Conservation (phyloP, 1,284 basidiomycete genomes). For the Ceratobasidium sp. region DNA sequence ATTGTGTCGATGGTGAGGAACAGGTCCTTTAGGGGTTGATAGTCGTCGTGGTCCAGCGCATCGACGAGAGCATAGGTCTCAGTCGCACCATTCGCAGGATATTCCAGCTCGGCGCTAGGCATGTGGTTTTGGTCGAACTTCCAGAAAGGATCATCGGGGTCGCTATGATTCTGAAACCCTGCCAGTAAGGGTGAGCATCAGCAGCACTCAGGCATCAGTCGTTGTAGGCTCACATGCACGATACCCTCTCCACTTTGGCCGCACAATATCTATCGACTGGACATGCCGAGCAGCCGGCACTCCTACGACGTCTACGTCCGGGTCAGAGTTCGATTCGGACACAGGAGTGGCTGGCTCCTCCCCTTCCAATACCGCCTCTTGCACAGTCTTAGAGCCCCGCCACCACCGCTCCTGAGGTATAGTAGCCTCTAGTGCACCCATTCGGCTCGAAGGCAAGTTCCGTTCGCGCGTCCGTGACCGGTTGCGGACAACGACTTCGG, state of each 20-base stretch:
- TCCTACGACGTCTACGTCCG: background rate
- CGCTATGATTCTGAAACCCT: constrained; percentile 49
- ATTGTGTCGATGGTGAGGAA: constrained; percentile 50
- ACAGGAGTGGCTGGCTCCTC: background rate
- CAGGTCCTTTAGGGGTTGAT: constrained; percentile 50
- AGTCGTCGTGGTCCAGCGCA: constrained; percentile 49
- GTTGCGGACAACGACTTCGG: constrained; percentile 33
- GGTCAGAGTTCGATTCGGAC: background rate
- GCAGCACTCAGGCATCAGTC: background rate
- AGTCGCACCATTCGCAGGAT: constrained; percentile 46
- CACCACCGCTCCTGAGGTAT: constrained; percentile 37
- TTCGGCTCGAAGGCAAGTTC: constrained; percentile 26
- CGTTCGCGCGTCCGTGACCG: constrained; percentile 40
- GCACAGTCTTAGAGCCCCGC: constrained; percentile 19
- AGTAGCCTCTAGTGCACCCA: constrained; percentile 41
- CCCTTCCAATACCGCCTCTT: too few species aligned
- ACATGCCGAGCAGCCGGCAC: constrained; percentile 1
- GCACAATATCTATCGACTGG: constrained; percentile 40
- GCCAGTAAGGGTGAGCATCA: constrained; percentile 13
- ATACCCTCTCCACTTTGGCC: constrained; percentile 43
- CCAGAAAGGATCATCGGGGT: constrained; percentile 49
- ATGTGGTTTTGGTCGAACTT: constrained; percentile 43
- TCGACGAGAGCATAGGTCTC: constrained; percentile 43
- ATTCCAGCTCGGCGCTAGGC: constrained; percentile 48
- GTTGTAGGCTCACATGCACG: constrained; percentile 22